A percentile compares a stretch with the other conserved stretches of the same genome.
Conservation (phyloP, 139 green algal genomes). For the Deuterostichococcus epilithicus region DNA sequence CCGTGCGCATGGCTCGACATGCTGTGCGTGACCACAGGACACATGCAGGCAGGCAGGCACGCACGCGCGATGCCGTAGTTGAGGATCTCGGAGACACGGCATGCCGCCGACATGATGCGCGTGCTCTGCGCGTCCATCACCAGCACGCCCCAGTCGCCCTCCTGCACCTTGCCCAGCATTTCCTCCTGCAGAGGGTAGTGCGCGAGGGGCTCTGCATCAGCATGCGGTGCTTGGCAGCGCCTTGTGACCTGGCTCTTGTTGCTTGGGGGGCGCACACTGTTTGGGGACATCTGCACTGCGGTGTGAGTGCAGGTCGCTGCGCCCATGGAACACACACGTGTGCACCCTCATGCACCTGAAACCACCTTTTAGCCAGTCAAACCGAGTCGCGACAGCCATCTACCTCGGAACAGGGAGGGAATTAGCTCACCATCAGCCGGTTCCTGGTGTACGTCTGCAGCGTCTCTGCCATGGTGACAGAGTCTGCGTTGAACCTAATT, state of each 20-base stretch:
- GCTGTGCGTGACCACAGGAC: not conserved
- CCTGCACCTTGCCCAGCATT: constrained; percentile 64
- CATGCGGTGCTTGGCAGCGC: constrained; percentile 18
- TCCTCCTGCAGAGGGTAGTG: constrained; percentile 39
- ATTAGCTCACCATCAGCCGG: not conserved
- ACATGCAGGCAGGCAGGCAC: constrained; percentile 7
- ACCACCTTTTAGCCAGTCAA: not conserved
- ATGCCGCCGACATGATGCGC: constrained; percentile 49
- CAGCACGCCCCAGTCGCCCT: constrained; percentile 73
- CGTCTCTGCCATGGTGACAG: not conserved
- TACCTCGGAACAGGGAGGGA: not conserved
- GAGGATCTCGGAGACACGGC: constrained; percentile 62
- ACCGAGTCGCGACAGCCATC: too few species aligned
- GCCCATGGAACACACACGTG: too few species aligned
- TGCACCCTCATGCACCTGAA: not conserved
- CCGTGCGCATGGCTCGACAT: not conserved
- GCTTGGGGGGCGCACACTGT: too few species aligned
- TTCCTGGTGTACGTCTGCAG: not conserved
- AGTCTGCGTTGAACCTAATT: too few species aligned
- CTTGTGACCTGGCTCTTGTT: not conserved
- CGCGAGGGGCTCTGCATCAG: not conserved
- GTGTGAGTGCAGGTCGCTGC: too few species aligned
- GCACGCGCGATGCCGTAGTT: constrained; percentile 53
- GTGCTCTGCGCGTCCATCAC: constrained; percentile 77
- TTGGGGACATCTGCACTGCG: too few species aligned